phyloP scores from a whole-genome alignment of 177 flowering plant species.

The Vitis hybrid region DNA sequence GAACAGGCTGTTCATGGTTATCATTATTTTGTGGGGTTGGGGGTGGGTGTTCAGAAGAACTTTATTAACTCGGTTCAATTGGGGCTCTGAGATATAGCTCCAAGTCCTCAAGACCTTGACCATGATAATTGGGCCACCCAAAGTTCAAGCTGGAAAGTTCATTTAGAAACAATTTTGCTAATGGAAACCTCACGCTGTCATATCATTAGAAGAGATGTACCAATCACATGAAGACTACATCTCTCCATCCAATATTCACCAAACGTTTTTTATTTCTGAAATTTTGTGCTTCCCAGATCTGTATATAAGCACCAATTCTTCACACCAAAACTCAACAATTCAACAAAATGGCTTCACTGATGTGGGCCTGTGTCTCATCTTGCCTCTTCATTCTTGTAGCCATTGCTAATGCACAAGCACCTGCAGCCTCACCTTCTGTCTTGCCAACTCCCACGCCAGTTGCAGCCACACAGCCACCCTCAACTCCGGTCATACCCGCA shows the following conservation, averaged over 20 bases:
- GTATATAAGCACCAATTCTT: slow-evolving; percentile 6
- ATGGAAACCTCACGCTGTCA: slow-evolving; percentile 4
- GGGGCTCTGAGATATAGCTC: too few relatives aligned
- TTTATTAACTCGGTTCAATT: too few relatives aligned
- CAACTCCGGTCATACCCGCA: slow-evolving; percentile 12
- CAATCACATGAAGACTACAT: slow-evolving; percentile 34
- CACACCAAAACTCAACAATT: slow-evolving; percentile 11
- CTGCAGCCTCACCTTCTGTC: slow-evolving; percentile 41
- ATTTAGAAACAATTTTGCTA: background rate
- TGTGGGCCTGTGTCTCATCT: slow-evolving; percentile 23
- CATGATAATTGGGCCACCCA: background rate
- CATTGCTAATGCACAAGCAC: slow-evolving; percentile 47
- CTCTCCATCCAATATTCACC: slow-evolving; percentile 33
- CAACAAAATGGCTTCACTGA: slow-evolving; percentile 31
- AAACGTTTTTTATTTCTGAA: slow-evolving; percentile 17
- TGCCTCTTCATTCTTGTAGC: slow-evolving; percentile 23
- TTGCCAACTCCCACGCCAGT: slow-evolving; percentile 26
- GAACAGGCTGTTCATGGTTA: too few relatives aligned
- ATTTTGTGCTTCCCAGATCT: background rate
- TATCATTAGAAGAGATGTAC: slow-evolving; percentile 23
- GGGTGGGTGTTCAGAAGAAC: too few relatives aligned
- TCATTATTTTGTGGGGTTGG: too few relatives aligned
- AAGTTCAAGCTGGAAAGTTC: background rate
- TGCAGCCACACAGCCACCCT: slow-evolving; percentile 13
- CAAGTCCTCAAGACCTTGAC: too few relatives aligned